phyloP scores from a whole-genome alignment of 176 grass and related monocot species.

The Panicum miliaceum region DNA sequence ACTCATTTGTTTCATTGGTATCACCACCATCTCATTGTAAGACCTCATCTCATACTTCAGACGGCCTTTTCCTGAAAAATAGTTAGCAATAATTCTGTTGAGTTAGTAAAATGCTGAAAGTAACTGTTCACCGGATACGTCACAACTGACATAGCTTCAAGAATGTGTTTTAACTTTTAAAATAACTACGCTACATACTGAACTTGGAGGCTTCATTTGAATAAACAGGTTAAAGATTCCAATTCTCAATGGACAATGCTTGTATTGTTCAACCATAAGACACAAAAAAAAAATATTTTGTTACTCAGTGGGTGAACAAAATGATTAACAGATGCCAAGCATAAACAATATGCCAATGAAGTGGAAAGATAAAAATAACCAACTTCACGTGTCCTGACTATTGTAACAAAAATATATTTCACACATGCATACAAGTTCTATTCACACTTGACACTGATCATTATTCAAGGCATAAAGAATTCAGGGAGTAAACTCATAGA shows the following conservation, averaged over 20 bases:
- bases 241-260: neutral
- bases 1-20: slow-evolving; percentile 82
- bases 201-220: neutral
- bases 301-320: neutral
- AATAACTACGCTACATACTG: neutral
- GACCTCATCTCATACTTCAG: slow-evolving; percentile 82
- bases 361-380: neutral
- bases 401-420: neutral
- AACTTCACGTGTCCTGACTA: neutral
- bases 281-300: neutral
- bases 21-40: slow-evolving; percentile 90
- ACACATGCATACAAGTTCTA: neutral
- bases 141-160: neutral
- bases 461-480: neutral
- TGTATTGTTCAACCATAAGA: neutral
- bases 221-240: neutral
- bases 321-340: neutral
- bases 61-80: slow-evolving; percentile 59
- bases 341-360: neutral
- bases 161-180: slow-evolving; percentile 12
- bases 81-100: neutral
- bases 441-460: neutral
- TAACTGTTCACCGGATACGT: slow-evolving; percentile 6
- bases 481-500: neutral
- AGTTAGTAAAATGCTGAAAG: neutral